A percentile compares a stretch with the other conserved stretches of the same genome.
Conservation (phyloP, 345 rosid species). For the Rubroshorea leprosula region DNA sequence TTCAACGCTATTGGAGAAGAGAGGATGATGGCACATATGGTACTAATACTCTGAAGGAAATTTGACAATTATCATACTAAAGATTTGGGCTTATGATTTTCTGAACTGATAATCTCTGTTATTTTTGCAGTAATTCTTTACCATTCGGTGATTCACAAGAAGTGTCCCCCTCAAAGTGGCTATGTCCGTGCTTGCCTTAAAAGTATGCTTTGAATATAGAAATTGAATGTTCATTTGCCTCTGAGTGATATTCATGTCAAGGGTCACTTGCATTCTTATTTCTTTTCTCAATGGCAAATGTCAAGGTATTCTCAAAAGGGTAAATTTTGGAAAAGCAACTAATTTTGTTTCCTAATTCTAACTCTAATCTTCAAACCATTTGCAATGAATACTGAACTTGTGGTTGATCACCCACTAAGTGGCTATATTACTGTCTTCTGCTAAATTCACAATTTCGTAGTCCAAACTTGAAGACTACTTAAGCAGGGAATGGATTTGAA, state of each 20-base stretch:
- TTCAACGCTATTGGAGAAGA: constrained; percentile 90
- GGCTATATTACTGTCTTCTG: no score
- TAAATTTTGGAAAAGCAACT: no score
- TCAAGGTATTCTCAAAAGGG: no score
- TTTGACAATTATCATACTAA: not conserved
- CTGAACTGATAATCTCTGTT: constrained; percentile 12
- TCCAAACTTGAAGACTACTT: no score
- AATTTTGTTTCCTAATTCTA: no score
- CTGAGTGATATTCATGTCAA: not conserved
- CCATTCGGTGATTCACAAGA: constrained; percentile 83
- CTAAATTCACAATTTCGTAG: no score
- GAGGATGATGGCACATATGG: constrained; percentile 98
- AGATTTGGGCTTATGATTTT: not conserved
- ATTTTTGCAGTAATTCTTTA: constrained; percentile 64
- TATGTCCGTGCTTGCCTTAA: constrained; percentile 86
- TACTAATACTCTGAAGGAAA: constrained; percentile 20
- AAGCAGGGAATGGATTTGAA: no score
- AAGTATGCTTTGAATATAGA: constrained; percentile 40
- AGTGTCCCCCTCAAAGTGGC: constrained; percentile 63
- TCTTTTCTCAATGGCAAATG: no score
- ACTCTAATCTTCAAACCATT: no score
- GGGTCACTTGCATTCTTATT: no score
- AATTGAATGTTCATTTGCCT: constrained; percentile 9
- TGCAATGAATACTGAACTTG: no score
- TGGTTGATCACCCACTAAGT: no score